Evolutionary conservation across 306 rosid genomes (phyloP), one percentile per base, ranked within the genome.

Genomic region (Trifolium dubium): DNA sequence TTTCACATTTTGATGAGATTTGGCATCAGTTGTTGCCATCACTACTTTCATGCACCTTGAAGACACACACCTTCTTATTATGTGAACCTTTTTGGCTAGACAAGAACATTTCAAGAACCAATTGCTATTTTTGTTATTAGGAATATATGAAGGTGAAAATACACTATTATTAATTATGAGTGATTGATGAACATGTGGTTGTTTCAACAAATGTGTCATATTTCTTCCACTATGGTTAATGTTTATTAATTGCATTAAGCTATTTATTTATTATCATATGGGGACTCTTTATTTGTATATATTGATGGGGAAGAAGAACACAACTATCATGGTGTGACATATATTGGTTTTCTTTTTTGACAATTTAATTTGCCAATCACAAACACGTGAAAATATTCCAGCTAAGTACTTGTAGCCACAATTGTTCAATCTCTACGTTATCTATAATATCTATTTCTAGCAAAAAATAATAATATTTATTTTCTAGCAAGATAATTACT

Each of bases 1-100:
- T 70, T 80, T 83, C 18, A 66, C 71, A 40, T 44, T 71, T 17
- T 30, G 9, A 39, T 10, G 55, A 66, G 73, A 5, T 32, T 31
- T 49, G 4, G 44, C 32, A 6, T 15, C 69, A 1, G 4, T 59
- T 59, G 23, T 4, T 13, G 37, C 17, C 37, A 28, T 10, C 17
- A 47, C 37, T 66, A 23, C 71, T 17, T 32, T 64, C 50, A 18
- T 10, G 32, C 49, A 18, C 15, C 4, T 11, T 34, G 44, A 3
- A 64, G 32, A 18, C 3, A 10, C 34, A 39, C 69, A 23, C 69
- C 3, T 15, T 37, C 14, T 37, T 64, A 59, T 37, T 64, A 59
- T 12, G 10, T 4, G 2, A 59, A 11, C 19, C 40, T 59, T 30
- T 59, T 58, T 29, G 0, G 3, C 9, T 18, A 64, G 10, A 63